Evolutionary conservation across 179 eudicot genomes (phyloP).

Genomic region (Gypsophila paniculata): DNA sequence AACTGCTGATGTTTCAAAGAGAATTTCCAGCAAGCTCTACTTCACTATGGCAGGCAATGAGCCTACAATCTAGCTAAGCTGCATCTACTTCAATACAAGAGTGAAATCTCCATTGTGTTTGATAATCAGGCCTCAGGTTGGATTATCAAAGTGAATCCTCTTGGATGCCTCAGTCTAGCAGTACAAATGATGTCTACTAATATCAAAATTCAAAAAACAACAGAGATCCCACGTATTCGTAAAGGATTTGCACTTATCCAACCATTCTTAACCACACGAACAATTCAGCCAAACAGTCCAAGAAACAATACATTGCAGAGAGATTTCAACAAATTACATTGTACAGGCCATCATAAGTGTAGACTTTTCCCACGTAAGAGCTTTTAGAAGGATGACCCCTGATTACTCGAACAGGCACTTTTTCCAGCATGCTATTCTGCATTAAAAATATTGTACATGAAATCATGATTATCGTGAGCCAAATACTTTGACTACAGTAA

Average conservation of each 20-base stretch:
- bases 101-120: too few species aligned
- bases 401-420: conserved; percentile 65
- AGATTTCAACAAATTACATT: conserved; percentile 39
- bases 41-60: not conserved
- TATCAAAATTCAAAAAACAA: not conserved
- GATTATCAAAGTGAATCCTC: too few species aligned
- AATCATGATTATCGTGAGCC: not conserved
- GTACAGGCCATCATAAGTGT: conserved; percentile 91
- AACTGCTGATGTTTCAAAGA: not conserved
- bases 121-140: too few species aligned
- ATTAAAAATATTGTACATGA: conserved; percentile 2
- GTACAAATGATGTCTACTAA: not conserved
- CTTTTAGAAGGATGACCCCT: conserved; percentile 66
- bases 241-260: not conserved
- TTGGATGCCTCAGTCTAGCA: too few species aligned
- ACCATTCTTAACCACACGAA: not conserved
- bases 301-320: conserved; percentile 2
- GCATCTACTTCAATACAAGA: not conserved
- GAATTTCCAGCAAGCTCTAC: not conserved
- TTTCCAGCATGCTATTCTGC: conserved; percentile 63
- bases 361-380: conserved; percentile 84
- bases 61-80: not conserved
- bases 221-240: not conserved
- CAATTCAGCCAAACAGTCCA: not conserved
- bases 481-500: not conserved